Conservation (phyloP, 2,329 filamentous ascomycete species). For the Penicillium sp. region DNA sequence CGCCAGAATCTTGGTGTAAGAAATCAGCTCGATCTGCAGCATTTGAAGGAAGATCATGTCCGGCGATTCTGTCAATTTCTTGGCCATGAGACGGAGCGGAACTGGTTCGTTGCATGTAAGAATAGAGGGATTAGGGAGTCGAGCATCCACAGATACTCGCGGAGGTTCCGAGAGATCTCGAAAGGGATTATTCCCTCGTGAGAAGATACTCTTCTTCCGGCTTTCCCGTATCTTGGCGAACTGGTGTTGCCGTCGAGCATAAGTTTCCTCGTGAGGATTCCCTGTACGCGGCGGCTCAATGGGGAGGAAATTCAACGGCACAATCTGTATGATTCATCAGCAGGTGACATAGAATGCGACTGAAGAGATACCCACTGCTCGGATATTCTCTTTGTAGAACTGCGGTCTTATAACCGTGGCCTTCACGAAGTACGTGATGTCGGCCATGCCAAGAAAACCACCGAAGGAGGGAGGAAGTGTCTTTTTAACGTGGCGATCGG, state of each 20-base stretch:
- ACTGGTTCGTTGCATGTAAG: conserved; percentile 83
- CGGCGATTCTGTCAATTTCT: conserved; percentile 63
- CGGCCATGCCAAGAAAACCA: conserved; percentile 80
- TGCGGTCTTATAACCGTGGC: conserved; percentile 87
- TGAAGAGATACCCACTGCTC: conserved; percentile 41
- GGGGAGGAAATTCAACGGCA: conserved; percentile 78
- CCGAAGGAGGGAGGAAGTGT: conserved; percentile 84
- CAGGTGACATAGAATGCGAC: neutral
- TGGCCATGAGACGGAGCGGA: conserved; percentile 72
- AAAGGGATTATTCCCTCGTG: conserved; percentile 33
- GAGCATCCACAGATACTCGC: conserved; percentile 70
- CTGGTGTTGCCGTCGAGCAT: conserved; percentile 67
- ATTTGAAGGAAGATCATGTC: conserved; percentile 71
- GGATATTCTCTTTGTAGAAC: conserved; percentile 84
- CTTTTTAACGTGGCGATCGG: conserved; percentile 65
- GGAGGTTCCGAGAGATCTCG: conserved; percentile 39
- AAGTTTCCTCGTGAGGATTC: conserved; percentile 68
- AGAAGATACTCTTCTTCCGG: conserved; percentile 56
- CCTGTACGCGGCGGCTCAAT: conserved; percentile 78
- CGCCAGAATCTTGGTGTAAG: conserved; percentile 71
- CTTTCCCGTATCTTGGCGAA: conserved; percentile 43
- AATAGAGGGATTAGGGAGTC: conserved; percentile 80
- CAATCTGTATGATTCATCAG: conserved; percentile 28
- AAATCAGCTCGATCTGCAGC: conserved; percentile 75
- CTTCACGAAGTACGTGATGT: conserved; percentile 92